These are phyloP conservation scores for Nothophoma quercina DNA, from an alignment of 2,329 filamentous ascomycete genomes.

Conservation along the genomic window DNA sequence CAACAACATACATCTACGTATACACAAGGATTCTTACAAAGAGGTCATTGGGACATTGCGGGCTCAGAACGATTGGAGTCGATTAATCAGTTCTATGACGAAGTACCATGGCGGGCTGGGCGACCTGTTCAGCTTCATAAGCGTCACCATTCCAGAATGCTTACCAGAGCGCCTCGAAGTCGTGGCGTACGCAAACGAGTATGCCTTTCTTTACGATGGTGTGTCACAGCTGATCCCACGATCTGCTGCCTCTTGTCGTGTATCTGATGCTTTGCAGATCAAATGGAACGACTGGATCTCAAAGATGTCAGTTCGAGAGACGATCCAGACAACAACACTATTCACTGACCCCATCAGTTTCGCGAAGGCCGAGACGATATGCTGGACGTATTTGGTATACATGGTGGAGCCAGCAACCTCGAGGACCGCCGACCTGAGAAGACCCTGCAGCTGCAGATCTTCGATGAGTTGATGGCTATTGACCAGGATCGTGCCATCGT, in stretches of 20 bases:
- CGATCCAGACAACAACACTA: too few relatives aligned
- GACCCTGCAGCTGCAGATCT: slow-evolving; percentile 23
- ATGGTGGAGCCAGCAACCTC: too few relatives aligned
- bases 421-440: slow-evolving; percentile 7
- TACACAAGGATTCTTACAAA: too few relatives aligned
- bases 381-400: not conserved
- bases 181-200: slow-evolving; percentile 52
- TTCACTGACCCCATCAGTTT: slow-evolving; percentile 31
- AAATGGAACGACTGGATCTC: slow-evolving; percentile 8
- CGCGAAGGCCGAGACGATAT: slow-evolving; percentile 21
- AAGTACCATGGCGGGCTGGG: too few relatives aligned
- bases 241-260: too few relatives aligned
- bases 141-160: slow-evolving; percentile 50
- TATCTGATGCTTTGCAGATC: too few relatives aligned
- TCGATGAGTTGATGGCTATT: slow-evolving; percentile 26
- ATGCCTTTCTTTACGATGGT: slow-evolving; percentile 53
- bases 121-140: too few relatives aligned
- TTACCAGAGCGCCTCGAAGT: slow-evolving; percentile 51
- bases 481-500: slow-evolving; percentile 20
- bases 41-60: too few relatives aligned
- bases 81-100: too few relatives aligned
- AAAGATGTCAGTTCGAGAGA: slow-evolving; percentile 2
- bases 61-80: too few relatives aligned
- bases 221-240: slow-evolving; percentile 5
- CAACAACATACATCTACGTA: too few relatives aligned